Base-by-base conservation (phyloP, 768 basidiomycete species). In the Goffeauzyma gilvescens region DNA sequence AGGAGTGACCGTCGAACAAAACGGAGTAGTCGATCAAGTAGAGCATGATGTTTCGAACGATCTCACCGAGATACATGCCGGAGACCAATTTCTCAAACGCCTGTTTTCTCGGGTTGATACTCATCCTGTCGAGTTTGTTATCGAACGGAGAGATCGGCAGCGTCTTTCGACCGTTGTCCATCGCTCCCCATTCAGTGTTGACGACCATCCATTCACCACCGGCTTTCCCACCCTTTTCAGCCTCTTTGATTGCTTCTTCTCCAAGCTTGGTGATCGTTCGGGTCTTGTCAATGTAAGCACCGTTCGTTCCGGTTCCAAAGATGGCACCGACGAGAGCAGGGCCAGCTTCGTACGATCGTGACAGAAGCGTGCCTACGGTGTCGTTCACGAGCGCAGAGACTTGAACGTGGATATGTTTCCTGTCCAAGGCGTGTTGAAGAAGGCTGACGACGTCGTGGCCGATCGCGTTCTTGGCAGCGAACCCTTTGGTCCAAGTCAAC, bases 81-180 rank as follows among this genome's bases (percentile, higher is more conserved):
- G 86, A 93, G 52, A 98, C 81, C 67, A 93, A 85, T 68, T 96
- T 98, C 65, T 98, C 93, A 59, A 86, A 96, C 2, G 82, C 82
- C 61, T 96, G 93, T 60, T 73, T 79, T 26, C 73, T 70, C 21
- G 89, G 87, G 56, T 98, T 98, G 65, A 96, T 95, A 45, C 80
- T 84, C 55, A 80, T 75, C 39, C 93, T 78, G 63, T 98, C 93
- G 17, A 96, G 68, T 48, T 79, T 75, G 65, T 81, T 87, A 63
- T 98, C 93, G 55, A 76, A 93, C 3, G 81, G 74, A 1, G 90
- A 93, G 5, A 76, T 73, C 4, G 87, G 89, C 10, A 98, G 72
- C 39, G 79, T 75, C 9, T 73, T 70, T 44, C 89, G 77, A 38
- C 76, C 72, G 64, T 93, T 96, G 64, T 98, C 83, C 66, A 96